phyloP scores from a whole-genome alignment of 345 rosid genomes.

The Citrus medica region DNA sequence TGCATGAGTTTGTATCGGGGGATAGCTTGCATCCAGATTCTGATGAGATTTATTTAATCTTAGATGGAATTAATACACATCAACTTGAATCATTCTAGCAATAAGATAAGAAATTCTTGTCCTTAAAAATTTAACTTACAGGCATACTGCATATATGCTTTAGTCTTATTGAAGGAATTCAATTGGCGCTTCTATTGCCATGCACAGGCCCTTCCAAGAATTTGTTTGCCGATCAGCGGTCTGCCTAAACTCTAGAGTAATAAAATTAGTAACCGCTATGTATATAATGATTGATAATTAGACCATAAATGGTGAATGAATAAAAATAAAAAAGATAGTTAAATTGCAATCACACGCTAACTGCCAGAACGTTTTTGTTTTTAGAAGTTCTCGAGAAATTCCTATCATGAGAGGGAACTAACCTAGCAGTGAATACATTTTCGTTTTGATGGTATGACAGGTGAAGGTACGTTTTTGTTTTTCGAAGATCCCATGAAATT shows the following conservation, averaged over 20 bases:
- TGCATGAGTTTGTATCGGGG: conserved; percentile 36
- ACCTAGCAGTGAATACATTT: too few species aligned
- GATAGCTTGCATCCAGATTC: conserved; percentile 33
- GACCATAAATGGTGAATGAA: background rate
- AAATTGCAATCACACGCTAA: too few species aligned
- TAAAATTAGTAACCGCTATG: too few species aligned
- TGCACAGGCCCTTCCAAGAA: background rate
- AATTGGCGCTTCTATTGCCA: background rate
- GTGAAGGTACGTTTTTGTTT: too few species aligned
- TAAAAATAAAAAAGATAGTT: too few species aligned
- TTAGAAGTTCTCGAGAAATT: too few species aligned
- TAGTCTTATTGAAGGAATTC: background rate
- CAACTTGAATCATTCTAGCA: conserved; percentile 11
- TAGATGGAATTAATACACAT: conserved; percentile 36
- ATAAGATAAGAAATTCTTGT: background rate
- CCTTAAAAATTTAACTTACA: background rate
- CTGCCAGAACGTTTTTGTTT: too few species aligned
- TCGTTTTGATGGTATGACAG: too few species aligned
- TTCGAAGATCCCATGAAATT: too few species aligned
- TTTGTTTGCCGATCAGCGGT: background rate
- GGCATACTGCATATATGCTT: too few species aligned
- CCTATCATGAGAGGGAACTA: too few species aligned
- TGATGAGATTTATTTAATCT: conserved; percentile 26
- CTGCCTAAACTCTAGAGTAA: background rate
- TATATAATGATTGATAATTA: too few species aligned